Base-by-base conservation (phyloP, 2,329 filamentous ascomycete genomes). In the Dactylellina drechsleri region DNA sequence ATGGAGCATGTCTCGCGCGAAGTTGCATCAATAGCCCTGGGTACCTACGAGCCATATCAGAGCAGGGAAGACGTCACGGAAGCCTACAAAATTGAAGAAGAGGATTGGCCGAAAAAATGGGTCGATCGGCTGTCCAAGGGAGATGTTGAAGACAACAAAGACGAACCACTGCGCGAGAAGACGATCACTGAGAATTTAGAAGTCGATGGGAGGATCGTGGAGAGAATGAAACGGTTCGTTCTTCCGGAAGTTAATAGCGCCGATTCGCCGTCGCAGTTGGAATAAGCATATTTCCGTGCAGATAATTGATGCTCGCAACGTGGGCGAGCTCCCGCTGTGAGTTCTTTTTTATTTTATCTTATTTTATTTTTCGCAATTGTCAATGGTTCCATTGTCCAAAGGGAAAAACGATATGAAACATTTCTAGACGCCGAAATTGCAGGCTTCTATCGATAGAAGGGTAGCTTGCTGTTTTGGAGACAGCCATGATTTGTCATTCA, bases 1-100 rank as follows among this genome's bases (percentile, higher is more conserved):
- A 94, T 94, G 77, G 94, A 99, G 80, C 86, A 90, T 53, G 89
- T 97, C 74, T 95, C 95, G 60, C 90, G 92, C 49, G 89, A 97
- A 77, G 92, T 96, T 16, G 94, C 94, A 0, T 91, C 92, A 41
- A 89, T 91, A 41, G 94, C 96, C 72, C 87, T 97, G 43, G 88
- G 84, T 12, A 82, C 81, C 12, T 84, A 85, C 77, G 81, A 85
- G 65, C 83, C 85, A 2, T 87, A 83, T 77, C 77, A 81, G 13
- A 79, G 82, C 8, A 61, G 64, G 58, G 72, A 76, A 66, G 72
- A 76, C n/a, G 20, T 76, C 20, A 50, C 54, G 31, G 62, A 60
- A 40, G 54, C 68, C 15, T 70, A 61, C 40, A 68, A 68, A 16
- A 53, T 77, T 26, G 74, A 73, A 43, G 68, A 73, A 58, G 41